Base-by-base conservation (phyloP, 345 rosid species). In the Dipteronia sinensis region DNA sequence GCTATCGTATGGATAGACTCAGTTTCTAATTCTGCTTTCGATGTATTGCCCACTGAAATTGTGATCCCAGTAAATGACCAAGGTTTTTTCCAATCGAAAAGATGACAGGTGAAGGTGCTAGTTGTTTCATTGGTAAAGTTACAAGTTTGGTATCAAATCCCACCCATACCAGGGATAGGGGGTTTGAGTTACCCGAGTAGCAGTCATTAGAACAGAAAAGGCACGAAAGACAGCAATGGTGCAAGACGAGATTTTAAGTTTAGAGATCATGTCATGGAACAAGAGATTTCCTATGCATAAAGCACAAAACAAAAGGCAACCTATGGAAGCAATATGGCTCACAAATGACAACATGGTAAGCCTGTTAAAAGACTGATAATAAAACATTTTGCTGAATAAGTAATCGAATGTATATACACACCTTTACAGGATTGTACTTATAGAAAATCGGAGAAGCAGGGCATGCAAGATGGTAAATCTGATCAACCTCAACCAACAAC, bases 361-460 rank as follows among this genome's bases (percentile, higher is more conserved):
- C 71, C 65, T 11, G 44, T 17, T 47, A 49, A 27, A 67, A 49
- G 47, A 53, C 49, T 34, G 49, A 7, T 20, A 56, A 16, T 10
- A 75, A 16, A 53, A 27, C 6, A 62, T 49, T 29, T 19, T 20
- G 72, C 6, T 66, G 61, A 34, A 55, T 15, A 67, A 38, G 38
- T 53, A 76, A 31, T 22, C 9, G 55, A 31, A 81, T 67, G 49
- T 27, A 70, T 19, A 10, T 11, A 84, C 91, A 69, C 75, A 95
- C 97, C 98, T 95, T 95, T 34, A 95, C 98, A n/a, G 99, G 98
- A 82, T 92, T 93, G 83, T 95, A 87, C 84, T 95, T 93, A 74
- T 95, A 95, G 80, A 95, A 95, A 56, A 95, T 95, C 47, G 98
- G 98, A 81, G 98, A 93, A 80, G 99, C 99, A 63, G 98, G 99